Base-by-base conservation (phyloP, 176 grass and related monocot genomes). In the Guadua angustifolia region DNA sequence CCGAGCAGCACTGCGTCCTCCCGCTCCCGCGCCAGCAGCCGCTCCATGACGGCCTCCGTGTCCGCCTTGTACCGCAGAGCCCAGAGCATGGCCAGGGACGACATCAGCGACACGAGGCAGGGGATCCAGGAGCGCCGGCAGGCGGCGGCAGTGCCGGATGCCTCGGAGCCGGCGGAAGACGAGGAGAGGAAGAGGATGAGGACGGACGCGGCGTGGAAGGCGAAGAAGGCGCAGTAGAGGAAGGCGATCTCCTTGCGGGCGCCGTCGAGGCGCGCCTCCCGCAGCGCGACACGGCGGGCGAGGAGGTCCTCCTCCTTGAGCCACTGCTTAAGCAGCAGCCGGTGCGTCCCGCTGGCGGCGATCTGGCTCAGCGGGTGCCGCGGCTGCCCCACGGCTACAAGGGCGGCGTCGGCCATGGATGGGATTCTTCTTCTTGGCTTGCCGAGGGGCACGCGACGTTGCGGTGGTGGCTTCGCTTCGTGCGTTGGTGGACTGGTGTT, bases 301-400 rank as follows among this genome's bases (percentile, higher is more conserved):
- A 97, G 84, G 74, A 93, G 84, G 64, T 94, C 90, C 87, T 94
- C 88, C 84, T 94, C 92, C 88, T 94, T 97, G 10, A 94, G 61
- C 92, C 95, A 97, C 68, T 94, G 92, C 84, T 97, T 94, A 6
- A 97, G 88, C 80, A 97, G 95, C 62, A 97, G 95, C 19, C 86
- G 86, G 92, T 97, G 95, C n/a, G 92, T 94, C 6, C 78, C 69
- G 82, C 88, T 94, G 66, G 63, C 84, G 2, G 86, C 90, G 64
- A 97, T 94, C 83, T 97, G 90, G 77, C 88, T 93, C 79, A 97
- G 90, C 47, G 95, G 95, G 67, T 97, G 89, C 38, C 57, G 29
- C 39, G 36, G 45, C 14, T 57, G 53, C 53, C 53, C 53, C 53
- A 14, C 10, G 13, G 59, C 53, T 15, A 79, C 33, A 15, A 86